Conservation (phyloP, 345 rosid genomes). For the Erodium maritimum region DNA sequence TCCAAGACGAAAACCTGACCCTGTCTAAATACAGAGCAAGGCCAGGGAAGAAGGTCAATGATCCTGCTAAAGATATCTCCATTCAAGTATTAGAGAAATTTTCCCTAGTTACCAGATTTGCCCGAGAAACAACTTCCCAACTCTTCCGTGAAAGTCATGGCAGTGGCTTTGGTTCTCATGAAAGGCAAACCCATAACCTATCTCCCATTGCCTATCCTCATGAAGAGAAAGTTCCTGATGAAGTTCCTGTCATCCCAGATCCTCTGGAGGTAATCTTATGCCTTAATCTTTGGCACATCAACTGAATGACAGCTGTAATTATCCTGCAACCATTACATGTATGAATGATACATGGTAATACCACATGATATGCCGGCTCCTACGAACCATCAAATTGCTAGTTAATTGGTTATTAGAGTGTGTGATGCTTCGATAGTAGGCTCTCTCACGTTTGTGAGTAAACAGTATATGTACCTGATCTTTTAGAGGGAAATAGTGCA, state of each 20-base stretch:
- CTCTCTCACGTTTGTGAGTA: not conserved
- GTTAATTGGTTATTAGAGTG: not conserved
- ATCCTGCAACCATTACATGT: not conserved
- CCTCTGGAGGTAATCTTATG: constrained; percentile 63
- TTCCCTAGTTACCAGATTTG: constrained; percentile 90
- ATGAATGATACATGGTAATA: not conserved
- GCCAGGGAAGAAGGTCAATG: constrained; percentile 51
- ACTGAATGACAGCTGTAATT: not conserved
- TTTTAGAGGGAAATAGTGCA: not conserved
- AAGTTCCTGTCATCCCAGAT: constrained; percentile 49
- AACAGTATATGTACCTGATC: not conserved
- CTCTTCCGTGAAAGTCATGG: constrained; percentile 52
- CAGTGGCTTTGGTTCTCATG: constrained; percentile 49
- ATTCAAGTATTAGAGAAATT: constrained; percentile 85
- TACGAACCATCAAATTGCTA: not conserved
- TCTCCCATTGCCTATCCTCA: constrained; percentile 28
- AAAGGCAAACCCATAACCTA: constrained; percentile 37
- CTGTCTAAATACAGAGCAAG: constrained; percentile 37
- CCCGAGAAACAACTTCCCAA: constrained; percentile 84
- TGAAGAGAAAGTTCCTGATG: constrained; percentile 32
- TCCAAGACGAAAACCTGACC: constrained; percentile 20
- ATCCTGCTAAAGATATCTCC: constrained; percentile 86
- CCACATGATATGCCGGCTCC: not conserved
- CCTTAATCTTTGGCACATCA: not conserved
- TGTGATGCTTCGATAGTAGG: not conserved